phyloP scores from a whole-genome alignment of 2,329 filamentous ascomycete genomes.

The Beauveria brongniartii region DNA sequence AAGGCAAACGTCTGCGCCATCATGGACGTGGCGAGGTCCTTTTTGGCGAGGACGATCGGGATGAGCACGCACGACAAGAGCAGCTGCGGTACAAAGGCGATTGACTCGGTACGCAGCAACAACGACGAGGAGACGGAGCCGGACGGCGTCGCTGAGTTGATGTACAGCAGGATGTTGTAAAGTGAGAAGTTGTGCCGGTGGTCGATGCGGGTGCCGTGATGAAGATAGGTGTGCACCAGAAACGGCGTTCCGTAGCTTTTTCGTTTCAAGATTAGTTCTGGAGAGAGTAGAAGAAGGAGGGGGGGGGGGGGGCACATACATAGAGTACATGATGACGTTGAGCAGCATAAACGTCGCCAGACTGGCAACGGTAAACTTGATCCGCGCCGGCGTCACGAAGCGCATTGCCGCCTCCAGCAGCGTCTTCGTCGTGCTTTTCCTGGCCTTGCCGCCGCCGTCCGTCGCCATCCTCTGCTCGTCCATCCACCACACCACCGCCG shows the following conservation, averaged over 20 bases:
- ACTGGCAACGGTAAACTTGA: constrained; percentile 55
- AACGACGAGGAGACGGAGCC: constrained; percentile 22
- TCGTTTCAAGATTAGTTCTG: not conserved
- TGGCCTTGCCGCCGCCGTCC: not conserved
- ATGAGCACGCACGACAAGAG: constrained; percentile 70
- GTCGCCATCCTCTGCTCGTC: constrained; percentile 41
- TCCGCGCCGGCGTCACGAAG: constrained; percentile 47
- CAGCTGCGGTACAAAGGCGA: constrained; percentile 86
- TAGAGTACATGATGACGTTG: constrained; percentile 69
- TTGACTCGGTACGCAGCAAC: constrained; percentile 54
- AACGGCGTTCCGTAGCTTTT: constrained; percentile 70
- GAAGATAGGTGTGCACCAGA: constrained; percentile 81
- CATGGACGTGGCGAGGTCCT: constrained; percentile 74
- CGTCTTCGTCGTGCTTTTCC: constrained; percentile 7
- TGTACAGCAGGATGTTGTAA: constrained; percentile 86
- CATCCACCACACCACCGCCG: constrained; percentile 74
- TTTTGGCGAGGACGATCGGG: constrained; percentile 68
- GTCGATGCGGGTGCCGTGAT: constrained; percentile 88
- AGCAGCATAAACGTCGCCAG: constrained; percentile 64
- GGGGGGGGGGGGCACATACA: constrained; percentile 41
- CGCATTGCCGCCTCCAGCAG: constrained; percentile 18
- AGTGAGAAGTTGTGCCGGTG: constrained; percentile 98
- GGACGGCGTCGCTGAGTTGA: constrained; percentile 57
- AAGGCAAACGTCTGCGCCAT: constrained; percentile 95
- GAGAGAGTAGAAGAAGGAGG: not conserved